Evolutionary conservation across 1,139 yeast genomes (phyloP), one percentile per base, ranked within the genome.

Genomic region (Sugiyamaella sp.): DNA sequence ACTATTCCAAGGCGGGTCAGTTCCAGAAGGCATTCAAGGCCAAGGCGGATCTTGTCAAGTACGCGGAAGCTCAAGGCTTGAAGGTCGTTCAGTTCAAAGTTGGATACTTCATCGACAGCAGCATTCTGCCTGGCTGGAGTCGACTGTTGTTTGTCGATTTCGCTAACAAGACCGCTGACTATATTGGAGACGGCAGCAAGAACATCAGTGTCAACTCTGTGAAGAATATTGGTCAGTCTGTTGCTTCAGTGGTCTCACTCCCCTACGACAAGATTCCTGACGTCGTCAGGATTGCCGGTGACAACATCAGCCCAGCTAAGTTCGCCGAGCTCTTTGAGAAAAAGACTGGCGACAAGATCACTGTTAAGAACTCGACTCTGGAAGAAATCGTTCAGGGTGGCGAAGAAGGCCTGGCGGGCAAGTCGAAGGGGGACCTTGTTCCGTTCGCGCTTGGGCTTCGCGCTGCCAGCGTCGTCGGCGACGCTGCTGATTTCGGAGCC

Each of bases 11-110:
- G 32, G 60, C 64, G 14, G 43, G 35, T 5, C 66, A 64, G 14
- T 51, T 66, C 72, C 22, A 76, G 76, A 3, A 75, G 75, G 1
- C 71, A 74, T 60, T 80, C 27, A 61, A 53, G 0, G 19, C 60
- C 25, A 84, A 84, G 68, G 51, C 65, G 0, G 66, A 63, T 1
- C 82, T 78, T 62, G 68, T 78, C 6, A 63, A 65, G 2, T 66
- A 63, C 8, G 74, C 81, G 20, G 71, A 82, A 60, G 67, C 62
- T 2, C 66, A 65, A 16, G 85, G 84, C 1, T 61, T 81, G 53
- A 82, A 82, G 66, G 77, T 78, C 0, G 79, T 81, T 52, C 82
- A 79, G 57, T 63, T 84, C 17, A 45, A 59, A 48, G 77, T 77
- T 25, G 70, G 78, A 0, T 68, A 73, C 33, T 82, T 84, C 63